These are phyloP conservation scores for Salix viminalis DNA, from an alignment of 345 rosid species.

Conservation along the genomic window DNA sequence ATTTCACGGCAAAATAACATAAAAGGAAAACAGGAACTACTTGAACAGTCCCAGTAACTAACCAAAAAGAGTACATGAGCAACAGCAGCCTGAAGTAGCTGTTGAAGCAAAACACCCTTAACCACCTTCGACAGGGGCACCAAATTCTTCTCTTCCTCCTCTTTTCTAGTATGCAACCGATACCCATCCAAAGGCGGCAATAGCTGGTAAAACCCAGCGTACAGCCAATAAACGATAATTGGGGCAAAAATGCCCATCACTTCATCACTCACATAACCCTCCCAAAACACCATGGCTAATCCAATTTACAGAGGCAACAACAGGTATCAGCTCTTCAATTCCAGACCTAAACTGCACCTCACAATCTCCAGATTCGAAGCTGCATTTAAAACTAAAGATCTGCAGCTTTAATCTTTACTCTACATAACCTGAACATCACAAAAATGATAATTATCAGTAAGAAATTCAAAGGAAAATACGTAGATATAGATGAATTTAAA, in stretches of 20 bases:
- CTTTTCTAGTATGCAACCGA: conserved; percentile 55
- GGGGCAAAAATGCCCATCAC: conserved; percentile 76
- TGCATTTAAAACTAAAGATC: conserved; percentile 13
- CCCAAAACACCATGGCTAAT: conserved; percentile 65
- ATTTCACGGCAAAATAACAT: conserved; percentile 2
- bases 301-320: background rate
- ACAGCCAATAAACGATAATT: conserved; percentile 61
- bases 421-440: conserved; percentile 9
- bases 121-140: conserved; percentile 45
- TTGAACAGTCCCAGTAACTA: conserved; percentile 14
- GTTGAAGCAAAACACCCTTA: conserved; percentile 69
- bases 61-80: conserved; percentile 64
- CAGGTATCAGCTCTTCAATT: background rate
- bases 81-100: conserved; percentile 56
- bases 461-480: background rate
- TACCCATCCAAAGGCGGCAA: conserved; percentile 51
- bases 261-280: conserved; percentile 61
- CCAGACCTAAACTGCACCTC: background rate
- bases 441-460: background rate
- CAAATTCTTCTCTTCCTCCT: conserved; percentile 59
- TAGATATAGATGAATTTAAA: background rate
- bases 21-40: background rate
- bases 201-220: conserved; percentile 64
- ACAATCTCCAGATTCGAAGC: conserved; percentile 9
- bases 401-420: background rate